Percentiles rank a stretch among this genome's conserved stretches.
Conservation (phyloP, 805 yeast genomes). For the Myxozyma melibiosi region DNA sequence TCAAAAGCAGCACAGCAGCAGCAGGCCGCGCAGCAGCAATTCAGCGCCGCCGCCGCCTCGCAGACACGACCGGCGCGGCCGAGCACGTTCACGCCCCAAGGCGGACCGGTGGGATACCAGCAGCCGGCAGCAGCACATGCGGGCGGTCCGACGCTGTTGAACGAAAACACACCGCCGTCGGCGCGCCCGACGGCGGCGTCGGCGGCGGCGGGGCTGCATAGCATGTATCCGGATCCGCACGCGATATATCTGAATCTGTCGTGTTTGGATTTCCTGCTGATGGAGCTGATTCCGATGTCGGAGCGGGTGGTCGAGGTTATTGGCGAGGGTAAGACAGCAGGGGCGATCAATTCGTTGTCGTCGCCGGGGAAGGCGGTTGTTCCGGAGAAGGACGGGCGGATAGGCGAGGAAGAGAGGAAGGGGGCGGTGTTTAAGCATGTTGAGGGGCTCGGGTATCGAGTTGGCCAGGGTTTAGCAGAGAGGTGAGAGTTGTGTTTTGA, state of each 20-base stretch:
- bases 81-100: not conserved
- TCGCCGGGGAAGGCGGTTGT: not conserved
- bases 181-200: slow-evolving; percentile 9
- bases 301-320: slow-evolving; percentile 60
- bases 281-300: slow-evolving; percentile 76
- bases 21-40: slow-evolving; percentile 8
- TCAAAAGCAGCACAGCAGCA: slow-evolving; percentile 13
- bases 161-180: too few relatives aligned
- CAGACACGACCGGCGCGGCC: not conserved
- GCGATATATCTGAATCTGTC: slow-evolving; percentile 52
- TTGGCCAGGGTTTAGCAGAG: slow-evolving; percentile 64
- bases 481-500: slow-evolving; percentile 36
- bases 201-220: slow-evolving; percentile 7
- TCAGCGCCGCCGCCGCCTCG: not conserved
- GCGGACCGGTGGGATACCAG: not conserved
- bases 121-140: not conserved
- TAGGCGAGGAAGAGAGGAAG: slow-evolving; percentile 40
- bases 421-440: slow-evolving; percentile 56
- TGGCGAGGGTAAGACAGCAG: slow-evolving; percentile 13
- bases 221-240: slow-evolving; percentile 33
- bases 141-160: too few relatives aligned
- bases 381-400: slow-evolving; percentile 12
- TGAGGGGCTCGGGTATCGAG: slow-evolving; percentile 68
- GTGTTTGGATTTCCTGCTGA: slow-evolving; percentile 65
- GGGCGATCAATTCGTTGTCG: not conserved